phyloP scores from a whole-genome alignment of 2,329 filamentous ascomycete species.

The Neonectria coccinea region DNA sequence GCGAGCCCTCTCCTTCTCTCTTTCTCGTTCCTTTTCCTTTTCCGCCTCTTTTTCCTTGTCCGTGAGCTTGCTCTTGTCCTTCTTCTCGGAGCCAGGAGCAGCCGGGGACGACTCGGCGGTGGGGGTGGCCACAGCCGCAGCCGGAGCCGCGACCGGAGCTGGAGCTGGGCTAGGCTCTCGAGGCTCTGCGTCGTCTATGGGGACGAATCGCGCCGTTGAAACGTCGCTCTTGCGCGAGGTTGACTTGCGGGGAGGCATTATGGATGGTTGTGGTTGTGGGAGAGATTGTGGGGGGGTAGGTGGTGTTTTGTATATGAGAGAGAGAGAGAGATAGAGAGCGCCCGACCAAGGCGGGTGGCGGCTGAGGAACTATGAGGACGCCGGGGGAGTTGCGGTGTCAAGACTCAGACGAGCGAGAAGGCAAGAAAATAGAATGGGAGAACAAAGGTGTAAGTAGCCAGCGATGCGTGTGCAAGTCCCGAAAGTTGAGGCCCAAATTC shows the following conservation, averaged over 20 bases:
- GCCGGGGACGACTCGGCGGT: constrained; percentile 37
- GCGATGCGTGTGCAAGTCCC: constrained; percentile 2
- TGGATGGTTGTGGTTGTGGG: constrained; percentile 18
- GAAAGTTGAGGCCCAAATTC: background rate
- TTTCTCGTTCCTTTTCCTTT: constrained; percentile 50
- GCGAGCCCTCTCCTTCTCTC: constrained; percentile 42
- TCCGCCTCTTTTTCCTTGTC: constrained; percentile 42
- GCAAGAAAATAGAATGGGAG: background rate
- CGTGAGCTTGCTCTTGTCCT: constrained; percentile 46
- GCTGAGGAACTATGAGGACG: background rate
- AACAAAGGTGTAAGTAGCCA: background rate
- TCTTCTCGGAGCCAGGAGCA: constrained; percentile 47
- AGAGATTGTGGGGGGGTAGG: background rate
- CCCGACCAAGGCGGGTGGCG: background rate
- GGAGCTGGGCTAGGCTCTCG: constrained; percentile 33
- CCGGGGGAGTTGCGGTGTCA: background rate
- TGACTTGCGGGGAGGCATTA: constrained; percentile 69
- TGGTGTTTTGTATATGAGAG: background rate
- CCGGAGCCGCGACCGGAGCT: constrained; percentile 39
- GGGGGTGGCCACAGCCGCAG: constrained; percentile 23
- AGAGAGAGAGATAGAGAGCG: background rate
- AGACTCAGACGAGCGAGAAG: background rate
- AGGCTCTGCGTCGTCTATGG: constrained; percentile 55
- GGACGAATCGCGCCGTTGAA: constrained; percentile 59
- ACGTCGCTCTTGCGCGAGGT: constrained; percentile 61